Evolutionary conservation across 1,139 yeast genomes (phyloP), one percentile per base, ranked within the genome.

Genomic region (Pichia sorboxylosa): DNA sequence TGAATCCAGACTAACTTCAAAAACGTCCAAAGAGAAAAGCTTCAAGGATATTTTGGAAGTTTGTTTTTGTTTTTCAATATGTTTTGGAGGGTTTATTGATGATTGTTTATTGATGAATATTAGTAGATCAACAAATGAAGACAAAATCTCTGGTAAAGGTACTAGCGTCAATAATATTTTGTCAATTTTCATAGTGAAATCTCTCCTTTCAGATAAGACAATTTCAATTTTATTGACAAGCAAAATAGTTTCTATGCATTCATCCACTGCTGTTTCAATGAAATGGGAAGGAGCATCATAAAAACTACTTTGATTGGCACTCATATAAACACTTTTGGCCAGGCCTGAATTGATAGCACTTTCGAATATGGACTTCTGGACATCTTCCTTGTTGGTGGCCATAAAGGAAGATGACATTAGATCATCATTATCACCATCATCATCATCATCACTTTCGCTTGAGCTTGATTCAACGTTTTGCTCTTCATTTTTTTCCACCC

Each of bases 241-340:
- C 9, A 34, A 3, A 8, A 37, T 26, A 5, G 32, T 3, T 11
- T 28, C 25, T 11, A 8, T 11, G 2, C 20, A 21, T 26, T 31
- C 29, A 27, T 34, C 27, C 11, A 8, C 22, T 11, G 11, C 8
- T 8, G 10, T 19, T 8, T 19, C 11, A 11, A 11, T 19, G 11
- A 19, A 8, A 19, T 11, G 22, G 11, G 22, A 19, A 8, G 22
- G 10, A 8, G 22, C 22, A 19, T 19, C 22, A 11, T 19, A 19
- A 19, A 19, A 19, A 11, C 22, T 19, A 19, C 52, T 52, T 0
- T 78, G 73, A 3, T 74, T 61, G 1, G 95, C 94, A 54, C 94
- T 82, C 87, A 82, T 73, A 49, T 82, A 84, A 21, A 84, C 66
- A 2, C 92, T 76, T 18, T 30, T 37, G 30, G 73, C 68, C 1